Percentiles rank a stretch among this genome's conserved stretches.
phyloP scores from a whole-genome alignment of 768 basidiomycete species.

The Podaxis sp. region DNA sequence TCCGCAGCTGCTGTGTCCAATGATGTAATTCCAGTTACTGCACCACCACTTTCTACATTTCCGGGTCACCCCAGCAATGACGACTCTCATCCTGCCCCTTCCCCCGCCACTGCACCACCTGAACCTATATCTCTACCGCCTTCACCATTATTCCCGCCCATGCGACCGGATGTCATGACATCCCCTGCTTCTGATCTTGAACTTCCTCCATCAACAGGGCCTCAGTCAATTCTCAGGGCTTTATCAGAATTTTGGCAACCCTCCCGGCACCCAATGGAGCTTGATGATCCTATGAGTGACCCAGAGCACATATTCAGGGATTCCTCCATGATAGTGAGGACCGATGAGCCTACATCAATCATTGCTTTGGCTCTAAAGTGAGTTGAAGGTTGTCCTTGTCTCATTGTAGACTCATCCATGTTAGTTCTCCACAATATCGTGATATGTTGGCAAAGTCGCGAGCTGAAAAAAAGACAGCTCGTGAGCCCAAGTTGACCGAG shows the following conservation, averaged over 20 bases:
- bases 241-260: conserved; percentile 81
- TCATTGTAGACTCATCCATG: conserved; percentile 3
- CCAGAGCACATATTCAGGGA: conserved; percentile 94
- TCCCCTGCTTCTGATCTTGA: conserved; percentile 58
- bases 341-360: conserved; percentile 97
- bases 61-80: neutral
- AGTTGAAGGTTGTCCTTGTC: conserved; percentile 24
- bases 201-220: conserved; percentile 25
- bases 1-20: neutral
- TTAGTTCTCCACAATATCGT: conserved; percentile 78
- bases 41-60: conserved; percentile 4
- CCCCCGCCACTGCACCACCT: conserved; percentile 17
- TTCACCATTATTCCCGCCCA: conserved; percentile 54
- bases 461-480: conserved; percentile 69
- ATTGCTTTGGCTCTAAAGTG: conserved; percentile 93
- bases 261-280: conserved; percentile 57
- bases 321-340: conserved; percentile 91
- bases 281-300: conserved; percentile 69
- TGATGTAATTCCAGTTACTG: neutral
- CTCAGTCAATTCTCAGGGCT: conserved; percentile 75
- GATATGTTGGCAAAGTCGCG: conserved; percentile 78
- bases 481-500: conserved; percentile 58
- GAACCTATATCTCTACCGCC: conserved; percentile 47
- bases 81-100: neutral
- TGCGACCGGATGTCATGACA: conserved; percentile 38